Base-by-base conservation (phyloP, 2,329 filamentous ascomycete genomes). In the Paraphoma chrysanthemicola region DNA sequence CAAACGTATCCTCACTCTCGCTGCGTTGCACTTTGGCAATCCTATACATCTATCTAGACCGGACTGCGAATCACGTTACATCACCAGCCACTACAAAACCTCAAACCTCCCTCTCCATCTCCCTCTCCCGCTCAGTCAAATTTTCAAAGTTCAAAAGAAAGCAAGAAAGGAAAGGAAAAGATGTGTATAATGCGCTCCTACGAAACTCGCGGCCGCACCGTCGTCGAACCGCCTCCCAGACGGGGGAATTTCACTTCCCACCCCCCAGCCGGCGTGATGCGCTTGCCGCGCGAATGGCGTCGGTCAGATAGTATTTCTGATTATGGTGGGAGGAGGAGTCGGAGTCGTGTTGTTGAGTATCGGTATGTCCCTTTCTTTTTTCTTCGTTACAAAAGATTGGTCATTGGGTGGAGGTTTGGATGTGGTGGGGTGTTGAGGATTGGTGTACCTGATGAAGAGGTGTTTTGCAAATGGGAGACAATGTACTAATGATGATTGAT, bases 151-250 rank as follows among this genome's bases (percentile, higher is more conserved):
- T n/a, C n/a, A n/a, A n/a, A n/a, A n/a, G n/a, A n/a, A n/a, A n/a
- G n/a, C n/a, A n/a, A n/a, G n/a, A n/a, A n/a, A n/a, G n/a, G n/a
- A n/a, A n/a, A n/a, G n/a, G n/a, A n/a, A n/a, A 64, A 23, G 41
- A 76, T 76, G 73, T 76, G 73, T 54, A 66, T 76, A 49, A 68
- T 75, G 62, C 68, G 56, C 28, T 69, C 67, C 4, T 70, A 68
- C 54, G 67, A 68, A 45, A 71, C 71, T 10, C 62, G 60, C 54
- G 61, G 62, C 17, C 63, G 60, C 47, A 59, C 59, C 51, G 69
- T 76, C 44, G 43, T 69, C 44, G 72, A 75, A 44, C 72, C 72
- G 0, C 72, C 72, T 1, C 70, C 67, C 1, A 64, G 73, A 46
- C 59, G 61, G 17, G 72, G 71, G 36, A 69, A 69, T 54, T 74